Evolutionary conservation across 2,329 filamentous ascomycete genomes (phyloP).

Genomic region (Gaeumannomyces sp.): DNA sequence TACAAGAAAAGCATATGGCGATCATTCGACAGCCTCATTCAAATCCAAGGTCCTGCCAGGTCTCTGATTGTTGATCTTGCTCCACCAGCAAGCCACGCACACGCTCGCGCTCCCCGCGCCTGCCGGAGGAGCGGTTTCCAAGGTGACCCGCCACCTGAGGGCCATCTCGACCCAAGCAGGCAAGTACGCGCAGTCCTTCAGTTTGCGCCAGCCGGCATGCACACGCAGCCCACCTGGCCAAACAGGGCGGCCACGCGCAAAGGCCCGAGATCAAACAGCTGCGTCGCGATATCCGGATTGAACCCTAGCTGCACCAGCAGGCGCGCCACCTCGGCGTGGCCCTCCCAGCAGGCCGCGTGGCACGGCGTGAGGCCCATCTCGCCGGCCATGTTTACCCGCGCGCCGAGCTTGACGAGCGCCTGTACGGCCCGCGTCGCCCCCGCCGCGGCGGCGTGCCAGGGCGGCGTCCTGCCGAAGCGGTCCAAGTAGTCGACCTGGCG

Average conservation of each 20-base stretch:
- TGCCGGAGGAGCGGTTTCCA: too few relatives aligned
- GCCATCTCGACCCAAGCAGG: too few relatives aligned
- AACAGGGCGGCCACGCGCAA: constrained; percentile 1
- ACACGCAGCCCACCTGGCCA: neutral
- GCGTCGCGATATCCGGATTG: neutral
- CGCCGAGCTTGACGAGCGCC: neutral
- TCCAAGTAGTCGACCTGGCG: neutral
- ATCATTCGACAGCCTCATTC: too few relatives aligned
- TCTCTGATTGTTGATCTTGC: too few relatives aligned
- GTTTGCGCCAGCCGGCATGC: neutral
- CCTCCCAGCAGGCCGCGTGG: constrained; percentile 3
- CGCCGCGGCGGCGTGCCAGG: neutral
- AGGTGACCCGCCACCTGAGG: too few relatives aligned
- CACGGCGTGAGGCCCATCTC: neutral
- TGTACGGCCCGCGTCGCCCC: neutral
- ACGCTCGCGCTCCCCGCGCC: too few relatives aligned
- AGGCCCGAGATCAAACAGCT: neutral
- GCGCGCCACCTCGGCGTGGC: neutral
- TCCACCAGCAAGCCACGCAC: too few relatives aligned
- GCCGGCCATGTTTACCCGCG: neutral
- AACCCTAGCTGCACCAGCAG: neutral
- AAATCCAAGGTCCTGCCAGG: too few relatives aligned
- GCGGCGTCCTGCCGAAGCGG: neutral
- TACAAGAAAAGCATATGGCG: too few relatives aligned
- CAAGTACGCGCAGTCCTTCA: too few relatives aligned